Base-by-base conservation (phyloP, 1,139 yeast species). In the Magnusiomyces suaveolens region DNA sequence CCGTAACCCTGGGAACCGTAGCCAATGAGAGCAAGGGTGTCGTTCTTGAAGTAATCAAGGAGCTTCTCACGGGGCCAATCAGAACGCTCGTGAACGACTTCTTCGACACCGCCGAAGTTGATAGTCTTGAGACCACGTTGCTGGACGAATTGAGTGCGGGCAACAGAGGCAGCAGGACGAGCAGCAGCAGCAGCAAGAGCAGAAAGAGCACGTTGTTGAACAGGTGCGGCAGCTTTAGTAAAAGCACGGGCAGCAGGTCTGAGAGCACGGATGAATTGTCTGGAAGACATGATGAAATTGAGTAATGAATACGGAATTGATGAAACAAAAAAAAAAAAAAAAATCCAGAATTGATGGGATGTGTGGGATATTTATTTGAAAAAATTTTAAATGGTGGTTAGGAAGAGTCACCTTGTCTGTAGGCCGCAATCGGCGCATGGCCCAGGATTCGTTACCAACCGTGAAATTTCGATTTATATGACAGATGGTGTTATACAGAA, bases 1-100 rank as follows among this genome's bases (percentile, higher is more conserved):
- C 98, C 98, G 81, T 92, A 92, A 78, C 98, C 98, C 80, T 92
- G 98, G 66, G 98, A 92, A 72, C 98, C 98, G 83, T 92, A 92
- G 76, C 98, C 98, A 67, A 92, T 90, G 71, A 92, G 78, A 65
- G 98, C 97, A 71, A 92, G 79, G 61, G 98, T 92, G 75, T 92
- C 98, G 76, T 90, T 79, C 82, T 92, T 90, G 88, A 92, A 92
- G 82, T 89, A 92, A 70, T 89, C 94, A 64, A 84, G 80, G 69
- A 92, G 81, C 80, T 86, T 92, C 79, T 92, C 98, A 73, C 85
- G 82, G 76, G 98, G 98, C 98, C 98, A 92, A 86, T 92, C 98
- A 66, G 88, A 84, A 78, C 98, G 88, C 81, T 92, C 97, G 80
- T 92, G 92, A 65, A 92, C 98, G 66, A 84, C 76, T 79, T 90